Evolutionary conservation across 2,329 filamentous ascomycete genomes (phyloP).

Genomic region (Scytalidium lignicola): DNA sequence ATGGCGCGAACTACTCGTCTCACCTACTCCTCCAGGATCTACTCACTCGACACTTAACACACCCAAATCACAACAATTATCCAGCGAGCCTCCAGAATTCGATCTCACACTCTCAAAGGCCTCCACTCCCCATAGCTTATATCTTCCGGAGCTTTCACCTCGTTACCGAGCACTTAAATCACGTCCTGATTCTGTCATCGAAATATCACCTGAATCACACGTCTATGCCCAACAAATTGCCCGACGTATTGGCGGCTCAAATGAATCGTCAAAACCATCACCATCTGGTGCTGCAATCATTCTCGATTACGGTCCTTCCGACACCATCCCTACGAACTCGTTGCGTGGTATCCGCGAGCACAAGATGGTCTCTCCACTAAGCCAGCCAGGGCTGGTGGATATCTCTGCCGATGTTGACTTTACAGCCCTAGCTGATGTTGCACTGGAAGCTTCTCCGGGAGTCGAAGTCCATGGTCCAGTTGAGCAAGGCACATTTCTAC

Average conservation of each 20-base stretch:
- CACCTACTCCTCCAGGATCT: slow-evolving; percentile 53
- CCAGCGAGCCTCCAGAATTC: slow-evolving; percentile 67
- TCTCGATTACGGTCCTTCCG: slow-evolving; percentile 83
- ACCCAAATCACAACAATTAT: slow-evolving; percentile 43
- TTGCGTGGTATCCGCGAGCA: slow-evolving; percentile 84
- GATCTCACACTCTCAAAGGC: slow-evolving; percentile 72
- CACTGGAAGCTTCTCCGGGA: slow-evolving; percentile 66
- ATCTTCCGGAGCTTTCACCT: slow-evolving; percentile 75
- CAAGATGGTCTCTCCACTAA: slow-evolving; percentile 71
- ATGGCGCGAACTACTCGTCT: slow-evolving; percentile 81
- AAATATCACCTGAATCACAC: slow-evolving; percentile 84
- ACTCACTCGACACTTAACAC: slow-evolving; percentile 50
- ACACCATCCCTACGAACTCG: slow-evolving; percentile 79
- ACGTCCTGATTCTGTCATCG: slow-evolving; percentile 66
- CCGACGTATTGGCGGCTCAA: slow-evolving; percentile 69
- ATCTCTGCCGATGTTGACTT: slow-evolving; percentile 94
- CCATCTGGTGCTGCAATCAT: slow-evolving; percentile 88
- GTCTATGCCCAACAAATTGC: slow-evolving; percentile 80
- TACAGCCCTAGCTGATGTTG: slow-evolving; percentile 75
- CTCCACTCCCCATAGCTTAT: slow-evolving; percentile 75
- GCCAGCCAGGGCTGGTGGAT: slow-evolving; percentile 76
- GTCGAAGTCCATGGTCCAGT: slow-evolving; percentile 93
- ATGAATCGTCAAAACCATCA: slow-evolving; percentile 45
- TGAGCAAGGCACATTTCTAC: slow-evolving; percentile 75
- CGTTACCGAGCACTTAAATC: slow-evolving; percentile 73